Evolutionary conservation across 2,329 filamentous ascomycete genomes (phyloP), one percentile per base, ranked within the genome.

Genomic region (Neonectria magnoliae): DNA sequence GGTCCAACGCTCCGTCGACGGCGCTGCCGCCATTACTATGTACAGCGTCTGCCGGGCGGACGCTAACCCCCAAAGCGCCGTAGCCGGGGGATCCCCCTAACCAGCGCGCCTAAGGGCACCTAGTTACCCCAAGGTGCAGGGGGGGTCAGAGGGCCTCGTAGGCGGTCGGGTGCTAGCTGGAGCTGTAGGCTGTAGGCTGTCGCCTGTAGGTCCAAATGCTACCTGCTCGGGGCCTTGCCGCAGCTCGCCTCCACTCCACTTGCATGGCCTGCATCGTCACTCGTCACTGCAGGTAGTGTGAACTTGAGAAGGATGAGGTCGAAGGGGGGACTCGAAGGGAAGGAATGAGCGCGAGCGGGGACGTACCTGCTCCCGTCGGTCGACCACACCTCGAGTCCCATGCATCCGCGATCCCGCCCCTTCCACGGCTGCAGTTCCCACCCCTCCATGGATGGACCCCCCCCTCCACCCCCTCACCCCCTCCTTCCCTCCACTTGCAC

Each of bases 351-450:
- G 10, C 31, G 11, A 10, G 10, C 31, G 10, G 31, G 22, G 11
- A 48, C 16, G 60, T 62, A 52, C 47, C 53, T n/a, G 44, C 27
- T 54, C 42, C 36, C 36, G 53, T 53, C 60, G 44, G 58, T 50
- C 61, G 48, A 62, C 33, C 44, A 47, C 44, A 47, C 53, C 65
- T 25, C 25, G 25, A 25, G 25, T 25, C 25, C 25, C 25, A 44
- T 47, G 25, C 47, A 31, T 67, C 60, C 68, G 70, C 68, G 68
- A 68, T 70, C 68, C 68, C 68, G 68, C 68, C 68, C 68, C 68
- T 50, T 68, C 69, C 64, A 41, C 16, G 36, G 14, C 22, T 45
- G 31, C 31, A 47, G 27, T 50, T 31, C 47, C 47, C 25, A 31
- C 47, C 47, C 47, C 47, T 50, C 47, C 47, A n/a, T 25, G 25